Conservation (phyloP, 768 basidiomycete species). For the Kwoniella sp. region DNA sequence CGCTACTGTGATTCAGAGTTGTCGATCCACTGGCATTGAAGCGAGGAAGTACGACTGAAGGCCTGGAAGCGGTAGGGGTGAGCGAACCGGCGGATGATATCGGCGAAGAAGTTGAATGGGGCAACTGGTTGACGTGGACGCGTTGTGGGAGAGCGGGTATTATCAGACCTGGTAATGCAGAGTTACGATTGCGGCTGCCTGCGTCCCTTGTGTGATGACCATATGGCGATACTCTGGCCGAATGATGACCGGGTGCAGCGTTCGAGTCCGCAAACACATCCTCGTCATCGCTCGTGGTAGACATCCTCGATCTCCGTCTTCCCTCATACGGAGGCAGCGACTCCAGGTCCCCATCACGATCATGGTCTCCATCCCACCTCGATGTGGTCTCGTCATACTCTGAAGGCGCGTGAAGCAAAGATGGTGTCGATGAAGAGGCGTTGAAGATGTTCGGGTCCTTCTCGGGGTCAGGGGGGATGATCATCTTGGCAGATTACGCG, state of each 20-base stretch:
- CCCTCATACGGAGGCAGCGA: conserved; percentile 45
- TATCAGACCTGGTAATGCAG: neutral
- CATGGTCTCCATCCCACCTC: conserved; percentile 15
- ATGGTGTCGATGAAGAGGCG: conserved; percentile 33
- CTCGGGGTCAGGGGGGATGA: conserved; percentile 54
- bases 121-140: neutral
- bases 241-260: neutral
- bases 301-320: conserved; percentile 9
- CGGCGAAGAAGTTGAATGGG: conserved; percentile 20
- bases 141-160: conserved; percentile 9
- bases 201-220: neutral
- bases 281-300: conserved; percentile 5
- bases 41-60: conserved; percentile 8
- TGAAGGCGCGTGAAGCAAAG: conserved; percentile 26
- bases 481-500: conserved; percentile 33
- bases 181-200: neutral
- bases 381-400: conserved; percentile 24
- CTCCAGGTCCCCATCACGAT: conserved; percentile 21
- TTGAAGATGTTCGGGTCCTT: conserved; percentile 46
- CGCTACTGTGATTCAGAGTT: conserved; percentile 3
- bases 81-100: conserved; percentile 18
- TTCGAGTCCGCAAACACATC: conserved; percentile 13
- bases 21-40: conserved; percentile 9
- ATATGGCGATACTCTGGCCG: neutral
- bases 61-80: conserved; percentile 11